Evolutionary conservation across 2,329 filamentous ascomycete species (phyloP).

Genomic region (Phialophora verrucosa): DNA sequence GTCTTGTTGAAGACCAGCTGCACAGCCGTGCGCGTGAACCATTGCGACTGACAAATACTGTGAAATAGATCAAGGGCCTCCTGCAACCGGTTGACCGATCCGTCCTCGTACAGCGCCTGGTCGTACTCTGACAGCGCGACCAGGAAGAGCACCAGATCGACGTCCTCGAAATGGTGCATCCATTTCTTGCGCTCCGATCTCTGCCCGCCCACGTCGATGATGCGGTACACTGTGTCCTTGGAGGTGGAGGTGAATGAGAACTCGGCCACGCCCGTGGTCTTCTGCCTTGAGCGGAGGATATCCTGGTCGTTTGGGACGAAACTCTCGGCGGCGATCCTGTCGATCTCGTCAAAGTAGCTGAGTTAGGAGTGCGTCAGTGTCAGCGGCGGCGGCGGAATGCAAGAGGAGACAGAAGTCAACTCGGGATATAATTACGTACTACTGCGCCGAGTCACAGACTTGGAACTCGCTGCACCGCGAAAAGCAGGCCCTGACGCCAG

Average conservation of each 20-base stretch:
- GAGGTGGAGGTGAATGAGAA: constrained; percentile 75
- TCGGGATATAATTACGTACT: constrained; percentile 62
- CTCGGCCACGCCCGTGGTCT: constrained; percentile 96
- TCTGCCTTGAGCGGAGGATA: constrained; percentile 91
- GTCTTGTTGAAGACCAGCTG: constrained; percentile 78
- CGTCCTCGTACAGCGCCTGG: constrained; percentile 92
- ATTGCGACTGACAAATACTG: constrained; percentile 73
- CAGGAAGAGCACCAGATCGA: constrained; percentile 93
- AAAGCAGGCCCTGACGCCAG: constrained; percentile 92
- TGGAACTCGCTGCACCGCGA: constrained; percentile 94
- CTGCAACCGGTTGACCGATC: constrained; percentile 83
- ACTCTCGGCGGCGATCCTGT: constrained; percentile 85
- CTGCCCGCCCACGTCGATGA: constrained; percentile 97
- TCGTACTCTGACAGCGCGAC: constrained; percentile 98
- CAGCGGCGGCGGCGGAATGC: neutral
- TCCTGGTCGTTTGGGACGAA: constrained; percentile 97
- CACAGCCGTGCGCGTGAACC: constrained; percentile 74
- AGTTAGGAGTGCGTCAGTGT: constrained; percentile 44
- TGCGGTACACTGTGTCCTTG: constrained; percentile 90
- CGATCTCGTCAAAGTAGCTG: constrained; percentile 95
- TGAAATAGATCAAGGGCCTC: constrained; percentile 73
- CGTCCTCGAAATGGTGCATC: constrained; percentile 99
- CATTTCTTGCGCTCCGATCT: constrained; percentile 98
- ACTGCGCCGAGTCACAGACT: constrained; percentile 93
- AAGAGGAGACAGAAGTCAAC: constrained; percentile 23